phyloP scores from a whole-genome alignment of 1,284 basidiomycete genomes.

The Pyrrhoderma lamaoense region DNA sequence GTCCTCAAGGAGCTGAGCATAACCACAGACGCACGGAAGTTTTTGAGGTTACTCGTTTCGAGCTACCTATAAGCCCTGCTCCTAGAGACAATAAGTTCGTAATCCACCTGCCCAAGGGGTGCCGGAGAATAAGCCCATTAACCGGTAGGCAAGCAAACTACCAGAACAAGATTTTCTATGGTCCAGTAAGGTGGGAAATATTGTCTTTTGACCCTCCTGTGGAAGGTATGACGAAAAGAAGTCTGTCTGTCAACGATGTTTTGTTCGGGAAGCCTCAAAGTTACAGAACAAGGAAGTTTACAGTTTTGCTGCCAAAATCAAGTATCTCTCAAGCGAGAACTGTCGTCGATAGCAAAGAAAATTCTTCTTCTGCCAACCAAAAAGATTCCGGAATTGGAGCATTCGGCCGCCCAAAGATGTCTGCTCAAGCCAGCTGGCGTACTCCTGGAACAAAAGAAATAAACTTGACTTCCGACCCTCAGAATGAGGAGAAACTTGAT shows the following conservation, averaged over 20 bases:
- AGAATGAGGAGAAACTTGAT: slow-evolving; percentile 12
- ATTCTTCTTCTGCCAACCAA: slow-evolving; percentile 22
- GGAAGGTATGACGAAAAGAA: slow-evolving; percentile 51
- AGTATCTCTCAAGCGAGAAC: slow-evolving; percentile 9
- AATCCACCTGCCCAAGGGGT: slow-evolving; percentile 52
- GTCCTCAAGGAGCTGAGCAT: slow-evolving; percentile 25
- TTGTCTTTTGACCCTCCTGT: slow-evolving; percentile 74
- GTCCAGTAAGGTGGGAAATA: slow-evolving; percentile 51
- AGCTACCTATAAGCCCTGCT: slow-evolving; percentile 47
- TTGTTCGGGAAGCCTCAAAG: slow-evolving; percentile 48
- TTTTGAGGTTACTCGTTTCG: slow-evolving; percentile 24
- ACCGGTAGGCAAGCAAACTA: slow-evolving; percentile 36
- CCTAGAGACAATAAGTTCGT: slow-evolving; percentile 47
- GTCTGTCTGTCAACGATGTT: slow-evolving; percentile 63
- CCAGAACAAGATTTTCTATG: slow-evolving; percentile 3
- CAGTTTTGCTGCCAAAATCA: slow-evolving; percentile 46
- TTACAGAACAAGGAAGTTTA: slow-evolving; percentile 44
- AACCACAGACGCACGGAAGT: slow-evolving; percentile 18
- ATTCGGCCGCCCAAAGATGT: slow-evolving; percentile 42
- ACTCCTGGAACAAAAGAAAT: slow-evolving; percentile 23
- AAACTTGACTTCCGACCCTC: not conserved
- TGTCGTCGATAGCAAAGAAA: not conserved
- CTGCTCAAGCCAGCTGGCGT: slow-evolving; percentile 55
- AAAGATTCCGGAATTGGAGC: slow-evolving; percentile 27
- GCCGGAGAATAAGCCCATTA: slow-evolving; percentile 36